A percentile compares a stretch with the other conserved stretches of the same genome.
Conservation (phyloP, 768 basidiomycete species). For the Suillus decipiens region DNA sequence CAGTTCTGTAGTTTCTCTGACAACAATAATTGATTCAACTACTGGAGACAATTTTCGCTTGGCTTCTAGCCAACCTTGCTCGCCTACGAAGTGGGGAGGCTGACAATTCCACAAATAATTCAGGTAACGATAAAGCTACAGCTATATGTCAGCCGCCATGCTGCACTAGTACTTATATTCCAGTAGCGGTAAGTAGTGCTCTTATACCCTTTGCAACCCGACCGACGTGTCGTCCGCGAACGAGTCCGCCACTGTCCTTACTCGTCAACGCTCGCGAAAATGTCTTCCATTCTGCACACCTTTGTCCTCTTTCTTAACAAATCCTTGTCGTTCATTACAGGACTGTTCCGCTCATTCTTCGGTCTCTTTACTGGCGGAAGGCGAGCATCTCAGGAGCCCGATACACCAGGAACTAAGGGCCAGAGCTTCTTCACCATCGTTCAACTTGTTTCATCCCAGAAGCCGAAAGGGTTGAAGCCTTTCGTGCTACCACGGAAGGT, state of each 20-base stretch:
- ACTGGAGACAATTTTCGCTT: not conserved
- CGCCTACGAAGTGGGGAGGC: not conserved
- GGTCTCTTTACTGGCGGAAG: constrained; percentile 21
- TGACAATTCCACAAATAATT: not conserved
- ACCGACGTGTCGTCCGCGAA: not conserved
- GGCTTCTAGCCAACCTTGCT: not conserved
- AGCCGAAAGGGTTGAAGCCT: not conserved
- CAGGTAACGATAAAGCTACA: not conserved
- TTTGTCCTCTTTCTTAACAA: constrained; percentile 20
- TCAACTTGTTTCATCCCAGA: constrained; percentile 2
- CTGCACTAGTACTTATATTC: not conserved
- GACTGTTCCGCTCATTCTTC: constrained; percentile 30
- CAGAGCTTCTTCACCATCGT: not conserved
- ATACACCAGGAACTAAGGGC: not conserved
- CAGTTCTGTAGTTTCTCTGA: not conserved
- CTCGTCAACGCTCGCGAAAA: constrained; percentile 16
- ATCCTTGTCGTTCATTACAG: constrained; percentile 27
- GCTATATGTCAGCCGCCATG: not conserved
- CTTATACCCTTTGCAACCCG: not conserved
- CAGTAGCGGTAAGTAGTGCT: not conserved
- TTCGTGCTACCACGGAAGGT: not conserved
- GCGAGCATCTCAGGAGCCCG: constrained; percentile 12
- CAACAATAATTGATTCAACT: not conserved
- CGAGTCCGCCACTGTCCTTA: constrained; percentile 18
- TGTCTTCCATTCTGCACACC: constrained; percentile 14